Evolutionary conservation across 257 asterid species (phyloP).

Genomic region (Nicotiana obtusifolia): DNA sequence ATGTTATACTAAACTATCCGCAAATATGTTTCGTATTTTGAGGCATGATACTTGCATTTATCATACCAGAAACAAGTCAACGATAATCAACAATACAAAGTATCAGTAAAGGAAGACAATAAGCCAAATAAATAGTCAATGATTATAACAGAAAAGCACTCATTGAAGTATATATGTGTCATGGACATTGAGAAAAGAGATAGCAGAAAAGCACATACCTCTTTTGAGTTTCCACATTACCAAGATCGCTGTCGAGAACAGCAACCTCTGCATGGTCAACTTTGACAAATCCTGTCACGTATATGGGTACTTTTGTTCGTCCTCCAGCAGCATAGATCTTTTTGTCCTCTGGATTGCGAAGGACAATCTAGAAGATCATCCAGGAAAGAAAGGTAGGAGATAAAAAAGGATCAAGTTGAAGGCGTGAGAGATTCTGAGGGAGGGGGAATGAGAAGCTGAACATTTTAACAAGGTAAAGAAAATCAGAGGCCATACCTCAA

Average conservation of each 20-base stretch:
- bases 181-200: slow-evolving; percentile 7
- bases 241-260: slow-evolving; percentile 77
- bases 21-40: not conserved
- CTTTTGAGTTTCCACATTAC: slow-evolving; percentile 62
- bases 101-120: not conserved
- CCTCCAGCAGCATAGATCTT: slow-evolving; percentile 82
- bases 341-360: slow-evolving; percentile 69
- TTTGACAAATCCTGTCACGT: slow-evolving; percentile 62
- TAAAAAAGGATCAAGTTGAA: not conserved
- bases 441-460: not conserved
- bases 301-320: slow-evolving; percentile 62
- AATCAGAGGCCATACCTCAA: slow-evolving; percentile 57
- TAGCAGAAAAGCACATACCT: slow-evolving; percentile 41
- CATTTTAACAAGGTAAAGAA: not conserved
- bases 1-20: too few species aligned
- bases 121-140: not conserved
- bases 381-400: slow-evolving; percentile 5
- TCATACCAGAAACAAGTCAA: not conserved
- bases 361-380: slow-evolving; percentile 44
- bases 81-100: not conserved
- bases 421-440: not conserved
- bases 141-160: not conserved
- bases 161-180: not conserved
- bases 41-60: not conserved
- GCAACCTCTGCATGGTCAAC: slow-evolving; percentile 64